phyloP scores from a whole-genome alignment of 176 grass and related monocot genomes.

The Aegilops umbellulata region DNA sequence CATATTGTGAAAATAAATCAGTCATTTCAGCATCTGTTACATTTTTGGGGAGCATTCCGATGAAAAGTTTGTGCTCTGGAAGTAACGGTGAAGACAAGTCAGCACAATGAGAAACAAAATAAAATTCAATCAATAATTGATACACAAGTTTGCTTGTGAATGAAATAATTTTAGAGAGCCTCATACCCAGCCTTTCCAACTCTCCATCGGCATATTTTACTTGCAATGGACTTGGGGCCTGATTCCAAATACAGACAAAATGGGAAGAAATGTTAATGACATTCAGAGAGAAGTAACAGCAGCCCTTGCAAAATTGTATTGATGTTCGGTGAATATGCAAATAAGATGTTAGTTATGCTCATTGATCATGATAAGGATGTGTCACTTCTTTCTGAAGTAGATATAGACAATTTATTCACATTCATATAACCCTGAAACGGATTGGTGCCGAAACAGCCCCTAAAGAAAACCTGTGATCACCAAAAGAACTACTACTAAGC shows the following conservation, averaged over 20 bases:
- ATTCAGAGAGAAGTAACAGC: constrained; percentile 6
- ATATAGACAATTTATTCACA: too few relatives aligned
- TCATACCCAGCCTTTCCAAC: constrained; percentile 92
- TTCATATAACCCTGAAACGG: too few relatives aligned
- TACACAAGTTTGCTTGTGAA: constrained; percentile 12
- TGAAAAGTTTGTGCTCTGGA: constrained; percentile 95
- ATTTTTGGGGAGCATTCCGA: constrained; percentile 98
- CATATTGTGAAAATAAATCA: constrained; percentile 74
- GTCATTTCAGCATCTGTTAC: constrained; percentile 81
- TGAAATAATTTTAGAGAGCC: constrained; percentile 16
- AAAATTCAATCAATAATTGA: background rate
- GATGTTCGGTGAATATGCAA: background rate
- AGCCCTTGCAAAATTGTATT: background rate
- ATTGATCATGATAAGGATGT: too few relatives aligned
- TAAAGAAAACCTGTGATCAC: background rate
- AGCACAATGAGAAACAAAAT: background rate
- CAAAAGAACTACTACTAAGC: background rate
- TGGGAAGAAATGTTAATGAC: background rate
- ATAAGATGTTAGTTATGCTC: background rate
- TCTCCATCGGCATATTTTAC: constrained; percentile 99
- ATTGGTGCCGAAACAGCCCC: too few relatives aligned
- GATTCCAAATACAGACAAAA: constrained; percentile 10
- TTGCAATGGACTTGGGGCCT: constrained; percentile 98
- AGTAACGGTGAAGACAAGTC: constrained; percentile 12
- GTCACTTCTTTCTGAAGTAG: too few relatives aligned